phyloP scores from a whole-genome alignment of 768 basidiomycete genomes.

The Brasilioporus rufonigricans region DNA sequence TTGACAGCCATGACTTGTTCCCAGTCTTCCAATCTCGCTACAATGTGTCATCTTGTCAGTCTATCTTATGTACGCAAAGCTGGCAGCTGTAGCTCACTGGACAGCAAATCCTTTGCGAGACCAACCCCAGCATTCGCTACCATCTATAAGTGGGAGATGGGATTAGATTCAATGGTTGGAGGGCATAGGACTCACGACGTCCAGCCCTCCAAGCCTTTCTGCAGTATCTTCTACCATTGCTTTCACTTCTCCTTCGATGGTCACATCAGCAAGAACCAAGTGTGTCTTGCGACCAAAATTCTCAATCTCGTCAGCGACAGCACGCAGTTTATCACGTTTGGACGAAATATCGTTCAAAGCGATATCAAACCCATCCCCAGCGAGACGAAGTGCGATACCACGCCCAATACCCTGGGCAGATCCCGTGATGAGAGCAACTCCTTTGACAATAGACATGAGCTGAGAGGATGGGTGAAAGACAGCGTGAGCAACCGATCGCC shows the following conservation, averaged over 20 bases:
- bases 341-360: conserved; percentile 31
- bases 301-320: conserved; percentile 29
- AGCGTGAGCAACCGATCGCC: not conserved
- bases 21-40: conserved; percentile 38
- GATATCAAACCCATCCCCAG: conserved; percentile 32
- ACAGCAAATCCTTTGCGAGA: not conserved
- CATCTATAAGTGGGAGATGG: conserved; percentile 15
- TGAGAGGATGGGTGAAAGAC: not conserved
- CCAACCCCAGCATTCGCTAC: conserved; percentile 26
- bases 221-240: conserved; percentile 34
- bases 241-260: conserved; percentile 41
- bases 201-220: conserved; percentile 40
- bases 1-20: conserved; percentile 49
- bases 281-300: conserved; percentile 27
- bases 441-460: conserved; percentile 23
- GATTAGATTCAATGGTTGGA: not conserved
- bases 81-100: conserved; percentile 1
- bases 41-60: not conserved
- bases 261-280: conserved; percentile 39
- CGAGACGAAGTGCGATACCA: conserved; percentile 33
- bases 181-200: conserved; percentile 38
- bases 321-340: conserved; percentile 27
- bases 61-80: not conserved
- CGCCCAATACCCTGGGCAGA: conserved; percentile 31
- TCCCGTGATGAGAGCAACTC: conserved; percentile 37